Evolutionary conservation across 2,329 filamentous ascomycete species (phyloP), one percentile per base, ranked within the genome.

Genomic region (Exophiala aquamarina): DNA sequence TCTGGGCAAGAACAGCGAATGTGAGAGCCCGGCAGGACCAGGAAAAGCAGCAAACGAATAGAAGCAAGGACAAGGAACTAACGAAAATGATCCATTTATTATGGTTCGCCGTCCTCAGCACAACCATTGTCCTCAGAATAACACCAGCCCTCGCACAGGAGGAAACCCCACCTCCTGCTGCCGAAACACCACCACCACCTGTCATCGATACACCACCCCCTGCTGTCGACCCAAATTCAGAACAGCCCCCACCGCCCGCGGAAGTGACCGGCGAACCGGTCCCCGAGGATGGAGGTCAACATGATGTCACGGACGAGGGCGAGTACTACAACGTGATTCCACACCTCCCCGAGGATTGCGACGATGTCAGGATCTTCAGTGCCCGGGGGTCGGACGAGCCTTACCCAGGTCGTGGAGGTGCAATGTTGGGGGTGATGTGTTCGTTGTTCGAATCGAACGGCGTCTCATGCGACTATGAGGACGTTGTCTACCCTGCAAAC

Each of bases 401-500:
- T 10, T 52, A 52, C 34, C 50, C 50, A 10, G 50, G 50, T 13
- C 47, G 50, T 15, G 40, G 37, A 33, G 46, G 50, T 8, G 33
- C 26, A 15, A 38, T 50, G 38, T 15, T 49, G 33, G 47, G 39
- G 5, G 23, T 31, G 5, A 17, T 50, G 21, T 47, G 50, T 31
- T 37, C 20, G 11, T 9, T 33, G 19, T 44, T 50, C 19, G 47
- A 50, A 19, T 14, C 23, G n/a, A 11, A 8, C 5, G 46, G 41
- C 36, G 31, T 52, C 15, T 48, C 45, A 7, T 52, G 50, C 29
- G 50, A 47, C 46, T 49, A 52, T 44, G 50, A 55, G 21, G 45
- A 48, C 21, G 34, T 55, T 28, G 33, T 39, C 40, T 55, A 49
- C 31, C 47, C 50, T 7, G 50, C 50, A 26, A 47, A 51, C 49